phyloP scores from a whole-genome alignment of 2,329 filamentous ascomycete species.

The Ustulina deusta region DNA sequence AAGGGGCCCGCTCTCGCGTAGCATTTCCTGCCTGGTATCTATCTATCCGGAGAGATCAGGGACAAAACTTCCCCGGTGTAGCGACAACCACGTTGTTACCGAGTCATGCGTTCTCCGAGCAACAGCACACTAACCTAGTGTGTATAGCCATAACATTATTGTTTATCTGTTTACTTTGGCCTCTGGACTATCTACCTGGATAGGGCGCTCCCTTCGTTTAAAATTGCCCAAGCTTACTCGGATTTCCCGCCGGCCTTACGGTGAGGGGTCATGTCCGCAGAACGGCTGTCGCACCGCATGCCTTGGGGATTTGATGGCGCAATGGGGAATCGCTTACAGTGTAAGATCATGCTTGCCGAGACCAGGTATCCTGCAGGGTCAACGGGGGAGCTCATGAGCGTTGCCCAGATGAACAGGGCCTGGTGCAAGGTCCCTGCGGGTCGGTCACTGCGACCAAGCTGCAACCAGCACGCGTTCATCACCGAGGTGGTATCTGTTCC shows the following conservation, averaged over 20 bases:
- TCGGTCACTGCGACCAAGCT: constrained; percentile 34
- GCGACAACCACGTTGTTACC: constrained; percentile 9
- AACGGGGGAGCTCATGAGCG: constrained; percentile 22
- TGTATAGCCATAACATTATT: background rate
- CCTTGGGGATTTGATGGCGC: constrained; percentile 33
- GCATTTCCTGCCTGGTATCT: constrained; percentile 28
- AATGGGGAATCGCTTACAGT: constrained; percentile 33
- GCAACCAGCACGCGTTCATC: constrained; percentile 36
- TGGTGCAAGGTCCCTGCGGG: constrained; percentile 35
- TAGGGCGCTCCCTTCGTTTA: background rate
- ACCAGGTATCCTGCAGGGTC: constrained; percentile 36
- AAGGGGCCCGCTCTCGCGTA: constrained; percentile 40
- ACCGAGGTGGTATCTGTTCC: constrained; percentile 36
- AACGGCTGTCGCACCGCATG: constrained; percentile 36
- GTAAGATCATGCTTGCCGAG: constrained; percentile 34
- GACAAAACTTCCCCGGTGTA: constrained; percentile 17
- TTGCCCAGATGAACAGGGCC: constrained; percentile 34
- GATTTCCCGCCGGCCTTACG: constrained; percentile 35
- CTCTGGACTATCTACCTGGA: background rate
- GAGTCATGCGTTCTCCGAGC: constrained; percentile 19
- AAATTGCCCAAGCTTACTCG: constrained; percentile 11
- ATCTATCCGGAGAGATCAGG: constrained; percentile 22
- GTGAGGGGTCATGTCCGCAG: constrained; percentile 36
- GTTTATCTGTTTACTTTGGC: constrained; percentile 3
- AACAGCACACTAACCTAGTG: background rate